Evolutionary conservation across 768 basidiomycete genomes (phyloP).

Genomic region (Mycena albidolilacea): DNA sequence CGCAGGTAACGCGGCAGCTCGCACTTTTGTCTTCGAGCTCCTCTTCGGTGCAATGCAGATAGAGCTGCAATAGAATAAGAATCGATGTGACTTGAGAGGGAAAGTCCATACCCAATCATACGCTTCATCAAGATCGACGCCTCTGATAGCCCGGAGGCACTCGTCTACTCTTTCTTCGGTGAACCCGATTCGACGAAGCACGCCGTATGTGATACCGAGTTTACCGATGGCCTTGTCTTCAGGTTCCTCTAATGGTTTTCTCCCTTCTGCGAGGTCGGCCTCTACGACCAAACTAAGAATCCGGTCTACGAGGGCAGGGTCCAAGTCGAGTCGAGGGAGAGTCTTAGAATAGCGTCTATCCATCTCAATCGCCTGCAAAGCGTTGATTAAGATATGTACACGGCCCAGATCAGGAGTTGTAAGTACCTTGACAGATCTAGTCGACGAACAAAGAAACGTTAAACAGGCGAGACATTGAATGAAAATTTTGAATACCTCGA

Average conservation of each 20-base stretch:
- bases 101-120: conserved; percentile 84
- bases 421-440: conserved; percentile 74
- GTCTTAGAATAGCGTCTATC: conserved; percentile 82
- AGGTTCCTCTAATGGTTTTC: conserved; percentile 62
- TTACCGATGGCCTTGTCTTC: conserved; percentile 81
- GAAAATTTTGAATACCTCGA: conserved; percentile 45
- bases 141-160: conserved; percentile 75
- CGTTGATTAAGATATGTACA: conserved; percentile 42
- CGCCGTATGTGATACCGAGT: conserved; percentile 86
- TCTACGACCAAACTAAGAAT: conserved; percentile 69
- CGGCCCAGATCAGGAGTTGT: conserved; percentile 28
- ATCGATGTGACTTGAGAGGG: conserved; percentile 18
- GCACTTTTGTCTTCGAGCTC: conserved; percentile 65
- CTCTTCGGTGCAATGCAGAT: conserved; percentile 72
- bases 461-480: background rate
- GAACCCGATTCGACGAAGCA: conserved; percentile 85
- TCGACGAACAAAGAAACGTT: background rate
- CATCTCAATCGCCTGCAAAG: conserved; percentile 78
- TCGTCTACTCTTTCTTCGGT: conserved; percentile 75
- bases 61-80: conserved; percentile 63
- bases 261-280: conserved; percentile 50
- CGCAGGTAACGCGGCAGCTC: conserved; percentile 19
- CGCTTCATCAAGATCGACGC: conserved; percentile 88
- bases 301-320: conserved; percentile 68
- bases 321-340: conserved; percentile 74